phyloP scores from a whole-genome alignment of 495 filamentous ascomycete species.

The Penicillium roqueforti region DNA sequence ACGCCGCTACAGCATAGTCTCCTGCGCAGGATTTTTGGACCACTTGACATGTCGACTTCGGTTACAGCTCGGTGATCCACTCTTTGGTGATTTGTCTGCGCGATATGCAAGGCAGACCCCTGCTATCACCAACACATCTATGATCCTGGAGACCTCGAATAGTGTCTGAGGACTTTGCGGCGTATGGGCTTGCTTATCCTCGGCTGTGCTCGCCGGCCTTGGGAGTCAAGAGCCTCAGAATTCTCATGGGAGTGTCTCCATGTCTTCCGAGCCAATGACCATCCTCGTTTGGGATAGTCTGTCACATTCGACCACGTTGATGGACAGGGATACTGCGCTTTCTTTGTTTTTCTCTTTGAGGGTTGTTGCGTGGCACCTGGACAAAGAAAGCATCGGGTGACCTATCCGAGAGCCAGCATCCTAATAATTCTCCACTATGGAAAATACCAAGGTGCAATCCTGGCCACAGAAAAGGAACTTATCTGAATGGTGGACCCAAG shows the following conservation, averaged over 20 bases:
- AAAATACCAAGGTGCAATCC: slow-evolving; percentile 2
- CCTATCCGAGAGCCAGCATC: slow-evolving; percentile 5
- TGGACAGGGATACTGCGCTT: neutral
- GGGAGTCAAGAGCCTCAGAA: neutral
- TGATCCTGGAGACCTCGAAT: neutral
- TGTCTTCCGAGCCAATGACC: neutral
- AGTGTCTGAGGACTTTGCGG: neutral
- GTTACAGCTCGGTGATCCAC: neutral
- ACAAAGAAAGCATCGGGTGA: neutral
- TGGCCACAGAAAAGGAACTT: neutral
- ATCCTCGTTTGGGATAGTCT: neutral
- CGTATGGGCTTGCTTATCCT: neutral
- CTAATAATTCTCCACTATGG: slow-evolving; percentile 4
- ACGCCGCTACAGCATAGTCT: slow-evolving; percentile 20
- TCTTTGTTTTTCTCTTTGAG: neutral
- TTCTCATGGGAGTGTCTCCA: neutral
- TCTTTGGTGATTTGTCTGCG: slow-evolving; percentile 4
- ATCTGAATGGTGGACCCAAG: neutral
- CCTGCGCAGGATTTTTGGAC: slow-evolving; percentile 11
- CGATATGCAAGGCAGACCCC: slow-evolving; percentile 20
- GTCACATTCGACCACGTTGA: neutral
- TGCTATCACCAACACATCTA: slow-evolving; percentile 19
- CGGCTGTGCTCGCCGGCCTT: neutral
- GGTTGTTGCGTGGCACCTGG: neutral
- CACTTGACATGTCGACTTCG: slow-evolving; percentile 1